Base-by-base conservation (phyloP, 2,329 filamentous ascomycete genomes). In the Fusarium fracticaudum region DNA sequence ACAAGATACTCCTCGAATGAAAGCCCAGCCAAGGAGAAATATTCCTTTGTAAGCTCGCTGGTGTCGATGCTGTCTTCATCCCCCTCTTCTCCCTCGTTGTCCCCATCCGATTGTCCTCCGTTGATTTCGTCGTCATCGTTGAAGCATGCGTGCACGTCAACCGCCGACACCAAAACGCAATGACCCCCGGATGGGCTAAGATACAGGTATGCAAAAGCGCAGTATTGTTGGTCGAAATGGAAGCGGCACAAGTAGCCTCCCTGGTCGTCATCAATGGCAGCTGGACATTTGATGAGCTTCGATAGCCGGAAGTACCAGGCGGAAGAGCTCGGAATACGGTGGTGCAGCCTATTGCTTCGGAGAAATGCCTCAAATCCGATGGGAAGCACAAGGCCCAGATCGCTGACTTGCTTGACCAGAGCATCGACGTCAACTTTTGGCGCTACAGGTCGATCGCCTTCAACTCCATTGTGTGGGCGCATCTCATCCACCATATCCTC, bases 1-100 rank as follows among this genome's bases (percentile, higher is more conserved):
- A 24, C 59, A 3, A 61, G 59, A 35, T 61, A 61, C n/a, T 61
- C 59, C 31, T 61, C 59, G 14, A 61, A 61, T 14, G 59, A 37
- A 22, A 61, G 48, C 1, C 59, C 59, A 1, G 31, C 48, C 3
- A 61, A n/a, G 4, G 20, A 20, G 31, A 61, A 61, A 13, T 57
- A 17, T 18, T 26, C 59, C 37, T 44, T 44, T 8, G 40, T 26
- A 44, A 55, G 31, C 12, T 55, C 29, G 24, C 48, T 22, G 8
- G 3, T 20, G 11, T 35, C 37, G 9, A 31, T 24, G 6, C 18
- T 11, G 24, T 51, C 35, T 33, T 10, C 35, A 18, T 24, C 11
- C 3, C 11, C 0, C 5, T 50, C 14, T n/a, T 11, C 41, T 8
- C 18, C 24, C 5, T 50, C 41, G 18, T 15, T 20, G 12, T 24